Evolutionary conservation across 1,139 yeast species (phyloP).

Genomic region (Hyphopichia burtonii): DNA sequence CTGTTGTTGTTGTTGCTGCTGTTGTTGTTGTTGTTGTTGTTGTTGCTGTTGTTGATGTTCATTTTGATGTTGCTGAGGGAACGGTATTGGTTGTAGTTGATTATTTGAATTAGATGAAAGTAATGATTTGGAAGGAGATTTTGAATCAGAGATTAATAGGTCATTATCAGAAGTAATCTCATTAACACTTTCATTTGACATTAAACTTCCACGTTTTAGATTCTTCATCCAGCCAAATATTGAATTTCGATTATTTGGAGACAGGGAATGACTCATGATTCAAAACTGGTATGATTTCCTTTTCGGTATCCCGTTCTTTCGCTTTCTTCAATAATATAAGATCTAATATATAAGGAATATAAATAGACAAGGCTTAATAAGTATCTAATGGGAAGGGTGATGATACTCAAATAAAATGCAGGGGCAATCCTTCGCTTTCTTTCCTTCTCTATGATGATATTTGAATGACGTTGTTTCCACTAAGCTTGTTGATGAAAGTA

Average conservation of each 20-base stretch:
- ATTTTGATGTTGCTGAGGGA: background rate
- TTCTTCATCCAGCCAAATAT: slow-evolving; percentile 51
- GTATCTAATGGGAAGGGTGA: too few relatives aligned
- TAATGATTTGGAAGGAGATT: slow-evolving; percentile 23
- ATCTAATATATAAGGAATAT: background rate
- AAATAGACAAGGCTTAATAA: too few relatives aligned
- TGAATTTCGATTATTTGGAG: slow-evolving; percentile 42
- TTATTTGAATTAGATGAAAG: slow-evolving; percentile 4
- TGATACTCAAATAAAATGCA: too few relatives aligned
- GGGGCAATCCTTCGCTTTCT: too few relatives aligned
- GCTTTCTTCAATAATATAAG: too few relatives aligned
- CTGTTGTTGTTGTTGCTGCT: slow-evolving; percentile 11
- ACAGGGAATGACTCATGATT: slow-evolving; percentile 40
- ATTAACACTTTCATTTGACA: slow-evolving; percentile 42
- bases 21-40: slow-evolving; percentile 7
- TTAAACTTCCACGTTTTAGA: slow-evolving; percentile 37
- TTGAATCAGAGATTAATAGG: slow-evolving; percentile 19
- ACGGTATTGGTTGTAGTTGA: slow-evolving; percentile 8
- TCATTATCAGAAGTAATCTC: slow-evolving; percentile 37
- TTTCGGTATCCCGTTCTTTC: too few relatives aligned
- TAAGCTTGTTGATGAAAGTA: too few relatives aligned
- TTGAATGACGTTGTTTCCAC: too few relatives aligned
- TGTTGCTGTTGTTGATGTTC: slow-evolving; percentile 3
- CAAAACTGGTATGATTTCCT: too few relatives aligned
- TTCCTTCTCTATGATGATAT: too few relatives aligned